A percentile compares a stretch with the other conserved stretches of the same genome.
Conservation (phyloP, 768 basidiomycete species). For the Tulasnella sp. region DNA sequence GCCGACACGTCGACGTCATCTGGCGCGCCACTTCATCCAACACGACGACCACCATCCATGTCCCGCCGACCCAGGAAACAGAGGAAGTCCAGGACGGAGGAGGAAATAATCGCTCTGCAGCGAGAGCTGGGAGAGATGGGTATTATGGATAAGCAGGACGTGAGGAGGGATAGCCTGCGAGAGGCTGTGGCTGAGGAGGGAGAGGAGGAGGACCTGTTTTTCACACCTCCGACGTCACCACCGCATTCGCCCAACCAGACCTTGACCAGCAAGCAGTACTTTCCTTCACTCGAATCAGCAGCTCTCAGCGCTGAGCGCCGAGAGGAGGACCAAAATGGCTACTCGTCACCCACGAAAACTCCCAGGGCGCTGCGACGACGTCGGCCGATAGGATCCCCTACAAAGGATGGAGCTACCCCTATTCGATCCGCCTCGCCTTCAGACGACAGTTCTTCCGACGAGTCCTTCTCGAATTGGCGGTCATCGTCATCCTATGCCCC, state of each 20-base stretch:
- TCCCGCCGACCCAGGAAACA: no score
- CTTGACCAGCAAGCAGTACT: neutral
- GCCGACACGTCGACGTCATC: neutral
- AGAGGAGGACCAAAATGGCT: no score
- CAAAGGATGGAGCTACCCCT: neutral
- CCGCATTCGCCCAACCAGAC: slow-evolving; percentile 8
- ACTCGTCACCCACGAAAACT: no score
- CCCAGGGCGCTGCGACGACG: neutral
- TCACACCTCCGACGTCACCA: slow-evolving; percentile 21
- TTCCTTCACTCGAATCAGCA: no score
- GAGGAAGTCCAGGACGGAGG: no score
- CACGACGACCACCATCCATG: no score
- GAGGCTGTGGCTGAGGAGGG: no score
- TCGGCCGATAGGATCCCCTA: neutral
- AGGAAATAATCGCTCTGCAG: no score
- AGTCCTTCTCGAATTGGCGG: neutral
- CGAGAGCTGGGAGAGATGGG: no score
- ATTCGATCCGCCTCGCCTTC: neutral
- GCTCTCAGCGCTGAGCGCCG: no score
- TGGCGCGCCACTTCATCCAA: neutral
- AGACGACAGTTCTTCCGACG: neutral
- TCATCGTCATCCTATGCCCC: slow-evolving; percentile 21
- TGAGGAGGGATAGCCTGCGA: no score
- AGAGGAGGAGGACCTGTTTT: neutral
- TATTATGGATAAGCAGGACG: no score